Evolutionary conservation across 106 monocot genomes (phyloP), one percentile per base, ranked within the genome.

Genomic region (Dendrobium chrysotoxum): DNA sequence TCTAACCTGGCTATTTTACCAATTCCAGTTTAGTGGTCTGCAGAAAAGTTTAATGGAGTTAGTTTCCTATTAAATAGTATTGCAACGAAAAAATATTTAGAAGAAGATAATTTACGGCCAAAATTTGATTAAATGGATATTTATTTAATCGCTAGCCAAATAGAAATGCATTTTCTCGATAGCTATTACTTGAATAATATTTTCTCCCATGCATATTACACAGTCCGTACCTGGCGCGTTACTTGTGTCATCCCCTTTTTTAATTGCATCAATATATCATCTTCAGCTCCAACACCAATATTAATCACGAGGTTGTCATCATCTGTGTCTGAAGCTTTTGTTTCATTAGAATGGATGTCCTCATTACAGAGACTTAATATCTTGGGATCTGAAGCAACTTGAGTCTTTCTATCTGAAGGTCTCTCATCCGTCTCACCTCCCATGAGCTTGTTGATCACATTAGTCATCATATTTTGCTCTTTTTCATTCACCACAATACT

Each of bases 271-370:
- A 85, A n/a, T 10, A 78, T 72, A 28, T 80, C 82, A 80, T 85
- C 80, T 16, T 66, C 78, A 35, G 76, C 39, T 79, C 72, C 41
- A 25, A 42, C 17, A 6, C 87, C 88, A 40, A 99, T 85, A 80
- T 99, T 99, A 67, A 83, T 95, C 45, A 99, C 87, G 58, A 99
- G 86, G 46, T 95, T 84, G 44, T 95, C 98, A 50, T 40, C 84
- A 78, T 94, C 94, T 28, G 81, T 47, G 11, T 86, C 87, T n/a
- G 50, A 16, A 84, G 15, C 57, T 86, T 83, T 85, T 38, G 75
- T 72, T 81, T 83, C 88, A 58, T 66, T 47, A 16, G 41, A 6
- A 75, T 77, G 66, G 28, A 54, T 64, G 9, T 83, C 41, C 13
- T 17, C 55, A 13, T 70, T 35, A 72, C 58, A 57, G 16, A 72